A percentile compares a stretch with the other conserved stretches of the same genome.
These are phyloP conservation scores for Sporothrix dimorphospora DNA, from an alignment of 2,329 filamentous ascomycete genomes.

Conservation along the genomic window DNA sequence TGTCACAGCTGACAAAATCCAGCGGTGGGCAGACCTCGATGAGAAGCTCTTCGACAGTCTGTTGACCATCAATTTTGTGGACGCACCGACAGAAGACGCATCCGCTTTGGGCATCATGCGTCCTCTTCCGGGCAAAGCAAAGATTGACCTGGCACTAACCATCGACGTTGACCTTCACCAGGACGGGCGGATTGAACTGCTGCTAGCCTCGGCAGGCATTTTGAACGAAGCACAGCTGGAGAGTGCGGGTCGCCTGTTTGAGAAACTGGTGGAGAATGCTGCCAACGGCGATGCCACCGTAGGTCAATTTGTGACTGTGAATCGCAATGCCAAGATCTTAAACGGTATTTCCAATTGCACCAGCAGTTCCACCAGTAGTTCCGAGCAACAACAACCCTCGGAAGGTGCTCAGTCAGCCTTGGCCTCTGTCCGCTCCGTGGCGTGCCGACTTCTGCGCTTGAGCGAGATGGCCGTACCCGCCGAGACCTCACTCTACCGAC, in stretches of 20 bases:
- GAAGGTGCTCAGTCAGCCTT: not conserved
- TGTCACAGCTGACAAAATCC: slow-evolving; percentile 33
- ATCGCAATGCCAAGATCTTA: not conserved
- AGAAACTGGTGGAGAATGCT: slow-evolving; percentile 28
- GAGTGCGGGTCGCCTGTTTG: slow-evolving; percentile 30
- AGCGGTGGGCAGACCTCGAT: slow-evolving; percentile 35
- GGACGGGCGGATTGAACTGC: slow-evolving; percentile 33
- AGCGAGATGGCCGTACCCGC: slow-evolving; percentile 26
- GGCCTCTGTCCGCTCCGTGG: not conserved
- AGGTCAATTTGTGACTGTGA: slow-evolving; percentile 27
- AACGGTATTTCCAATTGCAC: not conserved
- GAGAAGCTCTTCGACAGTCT: slow-evolving; percentile 37
- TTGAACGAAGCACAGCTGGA: slow-evolving; percentile 26
- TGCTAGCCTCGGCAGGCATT: not conserved
- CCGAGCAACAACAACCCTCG: not conserved
- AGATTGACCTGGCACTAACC: slow-evolving; percentile 34
- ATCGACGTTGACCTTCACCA: slow-evolving; percentile 35
- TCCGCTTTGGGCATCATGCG: slow-evolving; percentile 26
- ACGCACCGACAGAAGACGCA: not conserved
- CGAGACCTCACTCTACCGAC: slow-evolving; percentile 33
- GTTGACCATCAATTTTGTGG: slow-evolving; percentile 33
- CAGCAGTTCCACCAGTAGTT: not conserved
- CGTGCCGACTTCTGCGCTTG: slow-evolving; percentile 27
- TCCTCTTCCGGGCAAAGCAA: slow-evolving; percentile 29
- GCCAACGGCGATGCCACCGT: slow-evolving; percentile 23